These are phyloP conservation scores for Rhytidiadelphus loreus DNA, from an alignment of 225 moss, liverwort and hornwort species.

Conservation along the genomic window DNA sequence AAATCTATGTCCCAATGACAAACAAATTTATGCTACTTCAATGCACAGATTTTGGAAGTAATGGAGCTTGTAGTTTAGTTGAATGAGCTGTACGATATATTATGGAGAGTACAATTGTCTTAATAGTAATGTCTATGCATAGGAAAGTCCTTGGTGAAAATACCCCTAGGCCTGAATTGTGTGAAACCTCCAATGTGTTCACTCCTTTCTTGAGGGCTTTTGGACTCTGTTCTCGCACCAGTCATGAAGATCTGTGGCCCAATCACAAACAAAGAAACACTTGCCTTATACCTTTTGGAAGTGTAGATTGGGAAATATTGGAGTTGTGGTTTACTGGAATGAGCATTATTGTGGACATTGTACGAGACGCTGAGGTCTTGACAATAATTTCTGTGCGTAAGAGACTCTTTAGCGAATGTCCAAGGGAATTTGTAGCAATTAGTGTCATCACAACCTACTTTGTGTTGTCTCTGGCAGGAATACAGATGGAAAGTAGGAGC, in stretches of 20 bases:
- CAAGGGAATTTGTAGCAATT: not conserved
- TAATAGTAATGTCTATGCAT: not conserved
- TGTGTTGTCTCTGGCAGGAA: slow-evolving; percentile 41
- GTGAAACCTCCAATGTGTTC: not conserved
- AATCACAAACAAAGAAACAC: not conserved
- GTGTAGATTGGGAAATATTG: not conserved
- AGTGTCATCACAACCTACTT: not conserved
- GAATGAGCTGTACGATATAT: not conserved
- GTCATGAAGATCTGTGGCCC: not conserved
- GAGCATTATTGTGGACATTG: not conserved
- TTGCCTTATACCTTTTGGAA: not conserved
- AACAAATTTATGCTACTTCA: not conserved
- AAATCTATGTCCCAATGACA: not conserved
- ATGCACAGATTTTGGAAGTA: not conserved
- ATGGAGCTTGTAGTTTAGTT: not conserved
- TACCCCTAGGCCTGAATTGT: not conserved
- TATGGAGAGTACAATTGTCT: not conserved
- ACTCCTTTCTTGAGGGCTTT: not conserved
- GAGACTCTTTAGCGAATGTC: not conserved
- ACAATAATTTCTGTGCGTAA: not conserved
- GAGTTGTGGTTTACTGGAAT: not conserved
- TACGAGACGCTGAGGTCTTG: not conserved
- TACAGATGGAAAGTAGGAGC: slow-evolving; percentile 86
- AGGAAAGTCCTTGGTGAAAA: not conserved
- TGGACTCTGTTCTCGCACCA: not conserved